Evolutionary conservation across 352 stramenopile species (phyloP).

Genomic region (Phytophthora citrophthora): DNA sequence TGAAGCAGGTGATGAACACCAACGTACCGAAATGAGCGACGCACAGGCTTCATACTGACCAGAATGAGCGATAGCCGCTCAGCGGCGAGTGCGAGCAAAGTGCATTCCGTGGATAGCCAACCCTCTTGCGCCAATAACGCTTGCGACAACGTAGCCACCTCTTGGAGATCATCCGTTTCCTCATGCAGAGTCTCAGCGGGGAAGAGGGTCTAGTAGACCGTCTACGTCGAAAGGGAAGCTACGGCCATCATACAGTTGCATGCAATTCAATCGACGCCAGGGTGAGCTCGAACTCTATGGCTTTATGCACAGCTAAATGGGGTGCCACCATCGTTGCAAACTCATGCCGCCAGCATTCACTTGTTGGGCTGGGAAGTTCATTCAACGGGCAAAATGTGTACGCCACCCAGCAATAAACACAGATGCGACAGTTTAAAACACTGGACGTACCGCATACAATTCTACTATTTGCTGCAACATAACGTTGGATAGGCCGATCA

Average conservation of each 20-base stretch:
- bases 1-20: constrained; percentile 14
- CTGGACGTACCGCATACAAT: background rate
- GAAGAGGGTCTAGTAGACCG: no score
- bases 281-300: constrained; percentile 1
- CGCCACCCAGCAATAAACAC: background rate
- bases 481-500: no score
- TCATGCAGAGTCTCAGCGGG: no score
- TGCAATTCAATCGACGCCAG: background rate
- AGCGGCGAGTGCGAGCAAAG: background rate
- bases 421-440: background rate
- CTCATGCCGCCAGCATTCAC: constrained; percentile 3
- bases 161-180: no score
- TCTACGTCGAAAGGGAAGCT: background rate
- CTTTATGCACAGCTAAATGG: background rate
- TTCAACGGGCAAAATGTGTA: background rate
- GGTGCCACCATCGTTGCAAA: background rate
- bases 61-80: constrained; percentile 10
- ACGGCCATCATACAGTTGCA: background rate
- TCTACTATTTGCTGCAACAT: no score
- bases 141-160: background rate
- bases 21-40: constrained; percentile 4
- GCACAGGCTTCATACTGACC: constrained; percentile 3
- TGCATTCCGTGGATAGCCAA: constrained; percentile 2
- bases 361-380: constrained; percentile 2
- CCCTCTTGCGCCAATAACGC: constrained; percentile 10